phyloP scores from a whole-genome alignment of 1,139 yeast genomes.

The Starmera stellimalicola region DNA sequence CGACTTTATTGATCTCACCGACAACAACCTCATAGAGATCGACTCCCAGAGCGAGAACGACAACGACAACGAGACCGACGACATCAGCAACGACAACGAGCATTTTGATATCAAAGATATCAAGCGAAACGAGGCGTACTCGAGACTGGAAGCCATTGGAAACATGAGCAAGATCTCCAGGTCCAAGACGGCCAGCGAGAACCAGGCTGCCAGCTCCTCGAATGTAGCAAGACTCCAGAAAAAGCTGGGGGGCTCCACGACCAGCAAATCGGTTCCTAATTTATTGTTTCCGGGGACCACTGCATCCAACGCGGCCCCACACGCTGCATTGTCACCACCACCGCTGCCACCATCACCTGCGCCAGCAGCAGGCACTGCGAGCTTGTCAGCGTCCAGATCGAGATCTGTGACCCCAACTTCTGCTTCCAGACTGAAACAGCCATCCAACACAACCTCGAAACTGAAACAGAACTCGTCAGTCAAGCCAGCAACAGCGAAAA shows the following conservation, averaged over 20 bases:
- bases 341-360: too few species aligned
- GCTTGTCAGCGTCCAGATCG: too few species aligned
- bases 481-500: neutral
- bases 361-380: too few species aligned
- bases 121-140: constrained; percentile 24
- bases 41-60: constrained; percentile 5
- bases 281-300: too few species aligned
- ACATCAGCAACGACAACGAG: constrained; percentile 3
- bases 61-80: constrained; percentile 8
- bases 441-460: constrained; percentile 7
- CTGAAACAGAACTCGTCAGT: neutral
- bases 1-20: constrained; percentile 3
- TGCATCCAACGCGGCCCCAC: too few species aligned
- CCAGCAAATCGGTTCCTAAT: constrained; percentile 4
- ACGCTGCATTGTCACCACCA: too few species aligned
- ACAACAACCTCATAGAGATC: constrained; percentile 3
- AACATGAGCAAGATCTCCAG: constrained; percentile 13
- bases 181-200: constrained; percentile 2
- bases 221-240: constrained; percentile 5
- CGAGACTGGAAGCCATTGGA: constrained; percentile 24
- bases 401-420: neutral
- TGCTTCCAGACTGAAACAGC: constrained; percentile 2
- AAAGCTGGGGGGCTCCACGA: constrained; percentile 3
- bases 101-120: constrained; percentile 18
- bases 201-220: constrained; percentile 2